phyloP scores from a whole-genome alignment of 495 filamentous ascomycete genomes.

The Penicillium longicatenatum region DNA sequence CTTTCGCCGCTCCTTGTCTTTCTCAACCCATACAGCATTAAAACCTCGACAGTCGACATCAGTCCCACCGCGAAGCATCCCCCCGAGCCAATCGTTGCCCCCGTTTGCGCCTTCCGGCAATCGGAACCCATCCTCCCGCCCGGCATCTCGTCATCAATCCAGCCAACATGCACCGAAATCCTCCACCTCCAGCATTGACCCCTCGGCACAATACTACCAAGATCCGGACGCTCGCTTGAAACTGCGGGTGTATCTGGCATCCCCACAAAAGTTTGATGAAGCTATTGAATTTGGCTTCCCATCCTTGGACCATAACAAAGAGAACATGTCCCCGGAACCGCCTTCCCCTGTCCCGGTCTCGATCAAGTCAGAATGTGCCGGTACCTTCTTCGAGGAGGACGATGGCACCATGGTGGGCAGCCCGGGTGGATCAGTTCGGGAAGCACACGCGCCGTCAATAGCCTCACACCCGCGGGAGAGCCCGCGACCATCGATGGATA shows the following conservation, averaged over 20 bases:
- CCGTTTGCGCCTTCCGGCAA: slow-evolving; percentile 22
- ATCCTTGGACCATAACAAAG: slow-evolving; percentile 48
- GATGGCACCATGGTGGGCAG: slow-evolving; percentile 36
- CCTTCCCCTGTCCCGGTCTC: slow-evolving; percentile 15
- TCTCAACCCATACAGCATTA: slow-evolving; percentile 23
- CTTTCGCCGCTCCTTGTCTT: slow-evolving; percentile 53
- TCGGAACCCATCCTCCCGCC: slow-evolving; percentile 43
- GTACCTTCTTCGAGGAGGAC: slow-evolving; percentile 52
- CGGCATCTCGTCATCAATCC: slow-evolving; percentile 30
- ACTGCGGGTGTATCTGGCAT: slow-evolving; percentile 83
- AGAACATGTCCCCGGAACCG: slow-evolving; percentile 27
- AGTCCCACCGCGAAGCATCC: slow-evolving; percentile 24
- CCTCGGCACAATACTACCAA: slow-evolving; percentile 79
- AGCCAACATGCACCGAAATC: slow-evolving; percentile 30
- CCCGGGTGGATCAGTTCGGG: slow-evolving; percentile 20
- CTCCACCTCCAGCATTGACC: slow-evolving; percentile 65
- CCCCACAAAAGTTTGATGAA: slow-evolving; percentile 94
- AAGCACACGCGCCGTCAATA: slow-evolving; percentile 10
- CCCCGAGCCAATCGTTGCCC: slow-evolving; percentile 20
- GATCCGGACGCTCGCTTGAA: slow-evolving; percentile 89
- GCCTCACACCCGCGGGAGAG: slow-evolving; percentile 13
- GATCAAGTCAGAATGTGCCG: slow-evolving; percentile 15
- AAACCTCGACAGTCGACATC: slow-evolving; percentile 20
- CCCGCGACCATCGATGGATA: slow-evolving; percentile 20
- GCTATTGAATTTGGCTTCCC: slow-evolving; percentile 93